Evolutionary conservation across 2,329 filamentous ascomycete genomes (phyloP).

Genomic region (Fusarium proliferatum): DNA sequence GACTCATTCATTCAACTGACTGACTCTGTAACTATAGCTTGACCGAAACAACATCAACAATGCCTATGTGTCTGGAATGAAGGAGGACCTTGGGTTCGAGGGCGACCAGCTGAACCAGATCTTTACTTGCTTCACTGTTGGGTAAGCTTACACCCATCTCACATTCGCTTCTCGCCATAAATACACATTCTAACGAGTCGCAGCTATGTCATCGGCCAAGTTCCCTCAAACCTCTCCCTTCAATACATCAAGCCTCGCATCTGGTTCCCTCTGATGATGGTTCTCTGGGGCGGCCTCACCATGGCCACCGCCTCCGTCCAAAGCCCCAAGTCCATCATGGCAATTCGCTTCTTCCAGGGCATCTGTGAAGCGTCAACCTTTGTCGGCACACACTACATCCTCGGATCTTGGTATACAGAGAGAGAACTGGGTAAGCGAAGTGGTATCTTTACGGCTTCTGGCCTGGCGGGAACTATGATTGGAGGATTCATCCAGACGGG

Average conservation of each 20-base stretch:
- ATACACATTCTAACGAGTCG: neutral
- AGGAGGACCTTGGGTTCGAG: conserved; percentile 58
- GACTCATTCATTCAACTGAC: neutral
- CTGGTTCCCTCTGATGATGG: conserved; percentile 73
- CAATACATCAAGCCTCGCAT: conserved; percentile 72
- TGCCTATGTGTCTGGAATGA: conserved; percentile 59
- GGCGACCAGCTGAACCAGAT: conserved; percentile 56
- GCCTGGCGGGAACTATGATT: conserved; percentile 64
- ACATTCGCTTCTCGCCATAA: no score
- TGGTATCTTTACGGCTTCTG: conserved; percentile 71
- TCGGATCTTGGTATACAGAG: conserved; percentile 68
- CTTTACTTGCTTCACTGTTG: conserved; percentile 52
- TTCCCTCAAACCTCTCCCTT: conserved; percentile 70
- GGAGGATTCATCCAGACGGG: conserved; percentile 70
- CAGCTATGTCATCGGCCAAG: conserved; percentile 65
- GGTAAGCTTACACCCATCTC: conserved; percentile 41
- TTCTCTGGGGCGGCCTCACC: conserved; percentile 72
- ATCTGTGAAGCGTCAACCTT: conserved; percentile 54
- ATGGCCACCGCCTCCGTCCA: conserved; percentile 62
- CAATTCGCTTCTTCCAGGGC: conserved; percentile 54
- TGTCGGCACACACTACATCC: conserved; percentile 56
- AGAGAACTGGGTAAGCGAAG: conserved; percentile 71
- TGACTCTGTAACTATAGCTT: conserved; percentile 37
- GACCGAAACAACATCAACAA: conserved; percentile 54
- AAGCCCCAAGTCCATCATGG: conserved; percentile 52